Conservation (phyloP, 1,284 basidiomycete species). For the Anthracocystis setariae region DNA sequence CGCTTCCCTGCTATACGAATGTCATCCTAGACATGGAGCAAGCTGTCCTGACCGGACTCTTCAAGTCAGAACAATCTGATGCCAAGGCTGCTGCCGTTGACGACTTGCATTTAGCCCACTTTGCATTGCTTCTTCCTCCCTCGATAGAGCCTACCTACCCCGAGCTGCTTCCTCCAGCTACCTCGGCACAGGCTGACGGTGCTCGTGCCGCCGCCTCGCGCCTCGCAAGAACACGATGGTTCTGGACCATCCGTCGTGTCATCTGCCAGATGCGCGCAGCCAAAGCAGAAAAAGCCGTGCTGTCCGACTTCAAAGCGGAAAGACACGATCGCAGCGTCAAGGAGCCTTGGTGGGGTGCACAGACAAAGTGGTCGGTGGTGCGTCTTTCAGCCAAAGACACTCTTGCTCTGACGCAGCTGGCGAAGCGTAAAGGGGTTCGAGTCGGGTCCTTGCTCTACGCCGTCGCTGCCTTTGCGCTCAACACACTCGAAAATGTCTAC, state of each 20-base stretch:
- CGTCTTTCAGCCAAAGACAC: conserved; percentile 25
- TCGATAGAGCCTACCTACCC: conserved; percentile 42
- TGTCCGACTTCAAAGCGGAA: conserved; percentile 41
- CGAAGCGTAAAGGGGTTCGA: conserved; percentile 39
- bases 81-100: not conserved
- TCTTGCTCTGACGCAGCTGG: conserved; percentile 13
- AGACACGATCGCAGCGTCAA: conserved; percentile 7
- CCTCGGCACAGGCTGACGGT: not conserved
- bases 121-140: conserved; percentile 28
- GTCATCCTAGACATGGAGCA: conserved; percentile 16
- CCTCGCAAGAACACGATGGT: conserved; percentile 34
- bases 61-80: not conserved
- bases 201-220: conserved; percentile 5
- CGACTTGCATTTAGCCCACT: conserved; percentile 2
- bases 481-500: conserved; percentile 27
- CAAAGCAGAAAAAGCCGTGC: conserved; percentile 18
- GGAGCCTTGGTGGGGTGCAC: conserved; percentile 46
- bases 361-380: conserved; percentile 37
- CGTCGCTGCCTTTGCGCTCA: conserved; percentile 39
- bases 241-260: conserved; percentile 43
- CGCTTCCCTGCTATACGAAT: conserved; percentile 5
- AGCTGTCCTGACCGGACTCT: conserved; percentile 13
- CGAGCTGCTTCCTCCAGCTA: conserved; percentile 14
- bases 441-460: conserved; percentile 42
- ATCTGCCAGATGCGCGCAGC: conserved; percentile 29